These are phyloP conservation scores for Rhododendron ovatum DNA, from an alignment of 148 eudicot genomes.

Conservation along the genomic window DNA sequence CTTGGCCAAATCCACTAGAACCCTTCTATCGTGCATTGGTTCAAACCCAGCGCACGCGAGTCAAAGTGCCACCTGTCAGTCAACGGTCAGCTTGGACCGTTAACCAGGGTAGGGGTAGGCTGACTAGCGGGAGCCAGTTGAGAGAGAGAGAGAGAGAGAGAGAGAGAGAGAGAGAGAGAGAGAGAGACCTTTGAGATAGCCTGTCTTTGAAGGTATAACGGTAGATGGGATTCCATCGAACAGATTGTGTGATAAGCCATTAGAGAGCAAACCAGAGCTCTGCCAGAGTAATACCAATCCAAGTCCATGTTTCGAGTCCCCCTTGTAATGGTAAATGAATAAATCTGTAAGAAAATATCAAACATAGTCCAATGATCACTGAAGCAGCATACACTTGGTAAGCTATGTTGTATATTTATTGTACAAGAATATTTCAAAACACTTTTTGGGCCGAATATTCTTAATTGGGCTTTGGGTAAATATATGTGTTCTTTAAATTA, in stretches of 20 bases:
- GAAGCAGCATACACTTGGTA: slow-evolving; percentile 9
- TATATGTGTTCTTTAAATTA: too few species aligned
- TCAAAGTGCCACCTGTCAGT: too few species aligned
- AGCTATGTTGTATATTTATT: too few species aligned
- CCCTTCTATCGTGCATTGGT: too few species aligned
- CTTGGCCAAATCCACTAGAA: too few species aligned
- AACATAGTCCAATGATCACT: slow-evolving; percentile 6
- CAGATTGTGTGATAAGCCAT: slow-evolving; percentile 21
- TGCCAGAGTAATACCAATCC: slow-evolving; percentile 18
- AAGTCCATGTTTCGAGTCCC: neutral
- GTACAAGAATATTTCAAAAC: too few species aligned
- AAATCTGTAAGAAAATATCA: slow-evolving; percentile 16
- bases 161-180: slow-evolving; percentile 11
- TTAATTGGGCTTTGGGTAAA: too few species aligned
- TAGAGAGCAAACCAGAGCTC: slow-evolving; percentile 28
- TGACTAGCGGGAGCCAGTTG: neutral
- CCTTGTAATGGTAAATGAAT: slow-evolving; percentile 9
- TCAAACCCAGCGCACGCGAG: too few species aligned
- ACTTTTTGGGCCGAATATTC: too few species aligned
- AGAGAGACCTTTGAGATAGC: slow-evolving; percentile 16
- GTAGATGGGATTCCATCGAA: slow-evolving; percentile 14
- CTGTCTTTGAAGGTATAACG: slow-evolving; percentile 25
- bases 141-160: slow-evolving; percentile 4
- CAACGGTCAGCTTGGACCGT: too few species aligned
- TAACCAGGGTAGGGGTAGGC: too few species aligned